These are phyloP conservation scores for Aspergillus sp. DNA, from an alignment of 2,329 filamentous ascomycete species.

Conservation along the genomic window DNA sequence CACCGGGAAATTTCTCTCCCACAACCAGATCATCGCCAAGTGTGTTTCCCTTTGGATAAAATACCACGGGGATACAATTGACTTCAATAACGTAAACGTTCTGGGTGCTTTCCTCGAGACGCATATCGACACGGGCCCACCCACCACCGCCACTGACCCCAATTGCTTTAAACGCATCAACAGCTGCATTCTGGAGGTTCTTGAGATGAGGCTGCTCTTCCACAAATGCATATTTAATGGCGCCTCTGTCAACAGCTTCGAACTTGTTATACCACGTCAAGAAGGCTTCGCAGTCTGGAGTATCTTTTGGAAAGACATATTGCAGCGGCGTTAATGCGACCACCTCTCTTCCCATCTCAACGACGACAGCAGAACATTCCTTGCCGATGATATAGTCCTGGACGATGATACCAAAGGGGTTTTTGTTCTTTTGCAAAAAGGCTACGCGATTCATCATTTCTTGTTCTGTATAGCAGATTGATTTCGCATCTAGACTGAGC, in stretches of 20 bases:
- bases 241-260: background rate
- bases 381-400: constrained; percentile 4
- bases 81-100: background rate
- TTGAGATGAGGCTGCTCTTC: constrained; percentile 1
- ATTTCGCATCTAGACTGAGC: background rate
- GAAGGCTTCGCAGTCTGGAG: background rate
- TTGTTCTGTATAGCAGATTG: constrained; percentile 1
- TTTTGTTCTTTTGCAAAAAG: background rate
- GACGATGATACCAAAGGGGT: background rate
- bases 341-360: constrained; percentile 4
- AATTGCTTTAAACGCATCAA: constrained; percentile 1
- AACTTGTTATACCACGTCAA: constrained; percentile 4
- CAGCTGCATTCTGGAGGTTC: background rate
- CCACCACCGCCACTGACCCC: constrained; percentile 1
- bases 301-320: constrained; percentile 1
- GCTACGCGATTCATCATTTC: background rate
- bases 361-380: constrained; percentile 1
- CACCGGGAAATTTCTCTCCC: constrained; percentile 3
- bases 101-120: background rate
- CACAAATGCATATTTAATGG: constrained; percentile 1
- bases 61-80: background rate
- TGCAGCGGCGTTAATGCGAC: constrained; percentile 1
- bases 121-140: background rate
- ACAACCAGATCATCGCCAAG: background rate
- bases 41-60: background rate